phyloP scores from a whole-genome alignment of 1,284 basidiomycete genomes.

The Takashimella koratensis region DNA sequence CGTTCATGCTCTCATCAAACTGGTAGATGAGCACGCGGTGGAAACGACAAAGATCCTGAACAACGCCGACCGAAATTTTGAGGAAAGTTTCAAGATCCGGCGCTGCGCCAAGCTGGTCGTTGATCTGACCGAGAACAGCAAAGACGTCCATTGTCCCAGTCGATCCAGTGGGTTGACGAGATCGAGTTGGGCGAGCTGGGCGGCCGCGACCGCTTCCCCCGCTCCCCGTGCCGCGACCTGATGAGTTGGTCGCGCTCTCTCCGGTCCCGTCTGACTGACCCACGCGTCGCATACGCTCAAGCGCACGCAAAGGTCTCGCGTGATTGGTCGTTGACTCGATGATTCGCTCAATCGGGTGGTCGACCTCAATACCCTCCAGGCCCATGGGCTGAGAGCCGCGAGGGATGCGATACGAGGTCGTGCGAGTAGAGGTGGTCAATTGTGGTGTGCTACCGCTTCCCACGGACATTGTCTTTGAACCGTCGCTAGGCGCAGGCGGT shows the following conservation, averaged over 20 bases:
- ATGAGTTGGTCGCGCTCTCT: neutral
- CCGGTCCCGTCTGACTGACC: slow-evolving; percentile 13
- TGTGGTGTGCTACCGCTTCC: neutral
- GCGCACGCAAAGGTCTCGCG: slow-evolving; percentile 68
- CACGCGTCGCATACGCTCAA: slow-evolving; percentile 64
- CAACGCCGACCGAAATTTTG: slow-evolving; percentile 72
- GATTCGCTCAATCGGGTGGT: slow-evolving; percentile 60
- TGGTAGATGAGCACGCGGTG: slow-evolving; percentile 87
- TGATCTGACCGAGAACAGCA: slow-evolving; percentile 75
- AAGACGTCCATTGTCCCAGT: slow-evolving; percentile 73
- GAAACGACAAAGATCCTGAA: slow-evolving; percentile 79
- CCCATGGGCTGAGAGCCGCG: slow-evolving; percentile 22
- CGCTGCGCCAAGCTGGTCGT: slow-evolving; percentile 73
- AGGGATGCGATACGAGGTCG: neutral
- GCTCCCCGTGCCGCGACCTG: slow-evolving; percentile 6
- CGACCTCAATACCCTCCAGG: slow-evolving; percentile 37
- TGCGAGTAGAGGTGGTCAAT: neutral
- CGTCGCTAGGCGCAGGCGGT: neutral
- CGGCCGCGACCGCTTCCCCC: slow-evolving; percentile 13
- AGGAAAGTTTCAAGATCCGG: slow-evolving; percentile 68
- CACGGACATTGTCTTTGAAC: neutral
- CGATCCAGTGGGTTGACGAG: slow-evolving; percentile 14
- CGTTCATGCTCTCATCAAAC: slow-evolving; percentile 54
- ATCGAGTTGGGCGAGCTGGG: slow-evolving; percentile 6
- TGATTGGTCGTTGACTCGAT: slow-evolving; percentile 69